Evolutionary conservation across 2,329 filamentous ascomycete genomes (phyloP).

Genomic region (Orbilia blumenaviensis): DNA sequence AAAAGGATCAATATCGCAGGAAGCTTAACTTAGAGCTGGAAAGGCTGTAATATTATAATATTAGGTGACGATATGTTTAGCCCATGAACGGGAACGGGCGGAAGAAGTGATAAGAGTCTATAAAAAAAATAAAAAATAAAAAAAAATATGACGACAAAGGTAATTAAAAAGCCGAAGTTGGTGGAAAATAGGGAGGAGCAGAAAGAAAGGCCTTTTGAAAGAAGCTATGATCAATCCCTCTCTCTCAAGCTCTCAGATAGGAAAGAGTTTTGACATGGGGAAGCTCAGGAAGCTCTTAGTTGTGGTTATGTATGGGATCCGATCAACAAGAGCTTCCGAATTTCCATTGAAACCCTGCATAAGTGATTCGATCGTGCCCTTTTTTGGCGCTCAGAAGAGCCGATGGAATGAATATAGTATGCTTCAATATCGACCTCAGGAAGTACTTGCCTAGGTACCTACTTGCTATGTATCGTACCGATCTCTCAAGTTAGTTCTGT

Average conservation of each 20-base stretch:
- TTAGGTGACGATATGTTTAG: no score
- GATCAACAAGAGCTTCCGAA: conserved; percentile 22
- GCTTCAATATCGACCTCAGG: no score
- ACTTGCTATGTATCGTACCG: background rate
- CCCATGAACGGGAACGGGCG: conserved; percentile 27
- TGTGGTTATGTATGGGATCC: conserved; percentile 1
- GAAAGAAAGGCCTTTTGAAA: background rate
- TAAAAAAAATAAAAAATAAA: background rate
- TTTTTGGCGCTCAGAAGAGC: conserved; percentile 9
- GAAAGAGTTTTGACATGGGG: conserved; percentile 36
- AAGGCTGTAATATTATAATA: no score
- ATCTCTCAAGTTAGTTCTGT: conserved; percentile 19
- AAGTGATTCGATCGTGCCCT: conserved; percentile 13
- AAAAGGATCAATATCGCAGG: conserved; percentile 8
- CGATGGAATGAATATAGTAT: conserved; percentile 50
- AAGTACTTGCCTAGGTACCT: no score
- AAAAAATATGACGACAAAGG: conserved; percentile 9
- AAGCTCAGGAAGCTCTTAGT: conserved; percentile 29
- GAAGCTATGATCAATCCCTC: background rate
- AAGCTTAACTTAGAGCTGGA: no score
- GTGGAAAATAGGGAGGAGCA: conserved; percentile 12
- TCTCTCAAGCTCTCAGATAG: conserved; percentile 20
- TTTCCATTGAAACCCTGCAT: conserved; percentile 37
- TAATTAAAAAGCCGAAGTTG: background rate
- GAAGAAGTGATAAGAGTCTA: background rate